Evolutionary conservation across 2,329 filamentous ascomycete genomes (phyloP), one percentile per base, ranked within the genome.

Genomic region (Claviceps digitariae): DNA sequence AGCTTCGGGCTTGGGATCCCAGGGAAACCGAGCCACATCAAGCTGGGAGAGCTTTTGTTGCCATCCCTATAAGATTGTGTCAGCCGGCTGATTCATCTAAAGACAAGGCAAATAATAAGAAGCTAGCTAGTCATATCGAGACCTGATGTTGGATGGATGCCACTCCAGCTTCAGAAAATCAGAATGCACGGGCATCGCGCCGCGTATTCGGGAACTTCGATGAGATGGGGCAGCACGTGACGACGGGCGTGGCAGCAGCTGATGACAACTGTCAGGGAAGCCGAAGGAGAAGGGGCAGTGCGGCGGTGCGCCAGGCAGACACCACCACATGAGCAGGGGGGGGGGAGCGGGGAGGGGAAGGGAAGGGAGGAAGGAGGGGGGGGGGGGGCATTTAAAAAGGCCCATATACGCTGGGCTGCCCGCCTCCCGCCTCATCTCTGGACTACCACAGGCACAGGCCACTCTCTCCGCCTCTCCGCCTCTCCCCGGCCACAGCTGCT

Each of bases 31-130:
- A 55, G 93, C 93, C 57, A 97, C 85, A 59, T 86, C 82, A 59
- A 94, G 82, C 60, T 83, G 82, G 1, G 90, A 86, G 38, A 98
- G 78, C 70, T 94, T 96, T 62, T 84, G 78, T 75, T 97, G 90
- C 93, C 93, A 98, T 72, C 84, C 87, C 90, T 97, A 63, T 31
- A 48, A 52, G 44, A 58, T 47, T 47, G 31, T 50, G 47, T 55
- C 49, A 55, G 54, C 43, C 21, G 31, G n/a, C n/a, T n/a, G 25
- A 20, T 31, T 46, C 46, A 29, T 29, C 31, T 7, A 12, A 3
- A 34, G 7, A 34, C 10, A 29, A 29, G 2, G 27, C 27, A 29
- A 29, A 29, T 8, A 29, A 29, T 6, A 29, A 29, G 5, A 29
- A 2, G 31, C 7, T 9, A 34, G 31, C 9, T 34, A 34, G 31